A percentile compares a stretch with the other conserved stretches of the same genome.
Conservation (phyloP, 331 rosid genomes). For the Pyrus hybrid region DNA sequence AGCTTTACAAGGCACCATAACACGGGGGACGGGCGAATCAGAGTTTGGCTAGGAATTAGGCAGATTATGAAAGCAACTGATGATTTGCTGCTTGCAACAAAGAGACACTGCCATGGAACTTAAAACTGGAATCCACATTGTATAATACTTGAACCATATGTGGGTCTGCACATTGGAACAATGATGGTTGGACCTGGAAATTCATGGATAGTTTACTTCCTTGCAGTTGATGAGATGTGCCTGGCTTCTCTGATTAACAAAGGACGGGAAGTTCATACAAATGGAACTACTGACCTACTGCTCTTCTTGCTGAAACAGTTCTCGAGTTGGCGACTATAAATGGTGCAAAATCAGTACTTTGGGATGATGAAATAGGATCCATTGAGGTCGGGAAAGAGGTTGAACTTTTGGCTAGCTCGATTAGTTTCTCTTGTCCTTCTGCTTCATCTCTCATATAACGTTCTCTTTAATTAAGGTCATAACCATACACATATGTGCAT, state of each 20-base stretch:
- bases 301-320: constrained; percentile 63
- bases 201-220: constrained; percentile 18
- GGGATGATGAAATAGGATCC: constrained; percentile 81
- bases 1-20: constrained; percentile 54
- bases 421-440: background rate
- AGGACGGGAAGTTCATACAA: constrained; percentile 56
- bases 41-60: constrained; percentile 86
- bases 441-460: background rate
- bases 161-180: background rate
- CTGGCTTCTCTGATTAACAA: constrained; percentile 83
- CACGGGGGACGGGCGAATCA: constrained; percentile 69
- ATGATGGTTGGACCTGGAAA: background rate
- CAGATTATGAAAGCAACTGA: constrained; percentile 79
- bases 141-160: background rate
- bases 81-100: constrained; percentile 56
- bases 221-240: constrained; percentile 89
- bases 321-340: constrained; percentile 63
- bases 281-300: constrained; percentile 70
- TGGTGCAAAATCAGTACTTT: constrained; percentile 74
- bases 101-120: constrained; percentile 54
- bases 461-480: background rate
- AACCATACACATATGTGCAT: background rate
- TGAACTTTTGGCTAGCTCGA: constrained; percentile 14
- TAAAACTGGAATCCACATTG: constrained; percentile 88
- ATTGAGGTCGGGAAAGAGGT: constrained; percentile 94